Base-by-base conservation (phyloP, 495 filamentous ascomycete genomes). In the Trichoderma virens region DNA sequence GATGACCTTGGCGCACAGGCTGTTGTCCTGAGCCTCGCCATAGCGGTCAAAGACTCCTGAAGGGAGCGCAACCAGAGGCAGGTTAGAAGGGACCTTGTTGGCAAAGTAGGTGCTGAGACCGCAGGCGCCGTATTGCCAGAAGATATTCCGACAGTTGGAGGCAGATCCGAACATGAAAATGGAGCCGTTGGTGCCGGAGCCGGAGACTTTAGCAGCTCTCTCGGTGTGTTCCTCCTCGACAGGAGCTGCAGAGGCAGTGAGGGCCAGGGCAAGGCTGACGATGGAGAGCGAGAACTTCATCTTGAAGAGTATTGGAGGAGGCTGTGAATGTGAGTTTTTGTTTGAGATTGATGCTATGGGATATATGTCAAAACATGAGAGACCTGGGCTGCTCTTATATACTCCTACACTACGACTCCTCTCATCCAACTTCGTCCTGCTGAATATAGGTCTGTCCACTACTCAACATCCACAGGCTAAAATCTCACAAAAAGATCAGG, bases 151-250 rank as follows among this genome's bases (percentile, higher is more conserved):
- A 16, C 51, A 56, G 51, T 30, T 56, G 25, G 51, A 28, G 7
- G 51, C 51, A 2, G 51, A 56, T 28, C 51, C 51, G 51, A 56
- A 56, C 51, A 28, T 27, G 51, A 56, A 56, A 9, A 56, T 56
- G 9, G 51, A 56, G 25, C 51, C 51, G 9, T 7, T 8, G 41
- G 41, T 45, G 27, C 51, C 51, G 13, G 51, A 56, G 27, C 51
- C 51, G 13, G 51, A 30, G 51, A 56, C 9, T 23, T 9, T 30
- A 14, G 13, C n/a, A 3, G 51, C 23, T 30, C 25, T 27, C 1
- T 27, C 51, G 51, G 25, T 18, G 11, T 56, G 51, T 14, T 28
- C 25, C 30, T 28, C 51, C 13, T 30, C 25, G 25, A 28, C 30
- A 25, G 51, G 51, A 0, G 25, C 23, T 11, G 51, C 51, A 6